Base-by-base conservation (phyloP, 371 early-diverging fungal species). In the Saksenaea oblongispora region DNA sequence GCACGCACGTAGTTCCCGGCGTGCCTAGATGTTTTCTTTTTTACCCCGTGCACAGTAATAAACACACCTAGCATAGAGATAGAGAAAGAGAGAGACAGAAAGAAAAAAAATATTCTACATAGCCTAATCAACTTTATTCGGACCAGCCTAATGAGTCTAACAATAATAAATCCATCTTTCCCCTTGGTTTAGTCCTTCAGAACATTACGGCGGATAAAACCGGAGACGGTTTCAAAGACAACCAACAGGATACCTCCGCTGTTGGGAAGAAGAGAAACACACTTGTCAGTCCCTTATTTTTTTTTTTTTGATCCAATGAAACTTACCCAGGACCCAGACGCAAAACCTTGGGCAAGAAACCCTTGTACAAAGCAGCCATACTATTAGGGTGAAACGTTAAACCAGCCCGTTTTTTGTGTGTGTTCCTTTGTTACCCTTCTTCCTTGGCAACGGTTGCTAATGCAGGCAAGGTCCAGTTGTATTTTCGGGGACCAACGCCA, bases 341-440 rank as follows among this genome's bases (percentile, higher is more conserved):
- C 63, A 98, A 85, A n/a, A 98, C 97, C 83, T 98, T 97, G 35
- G 98, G 96, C 39, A 92, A 84, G 68, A 96, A 97, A 26, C 97
- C 98, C 85, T 97, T 96, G 85, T 96, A 98, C 27, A 98, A 79
- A 5, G 98, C 93, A 36, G 82, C 84, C 64, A 90, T 62, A 66
- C 90, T 90, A 79, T 18, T 7, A 7, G 31, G 7, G 31, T 31
- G 2, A 31, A 7, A 31, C 41, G 37, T 53, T 42, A 11, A 26
- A 26, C 17, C 2, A 31, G 36, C 34, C 8, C 9, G 7, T 31
- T 31, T 31, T 31, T 31, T 31, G 2, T 31, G n/a, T n/a, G n/a
- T 31, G 4, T 31, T 31, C 7, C 7, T 26, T 5, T 34, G 59
- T 69, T 87, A 88, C 74, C 98, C 97, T 86, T 98, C 98, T 81